phyloP scores from a whole-genome alignment of 305 asterid species.

The Fraxinus dipetala region DNA sequence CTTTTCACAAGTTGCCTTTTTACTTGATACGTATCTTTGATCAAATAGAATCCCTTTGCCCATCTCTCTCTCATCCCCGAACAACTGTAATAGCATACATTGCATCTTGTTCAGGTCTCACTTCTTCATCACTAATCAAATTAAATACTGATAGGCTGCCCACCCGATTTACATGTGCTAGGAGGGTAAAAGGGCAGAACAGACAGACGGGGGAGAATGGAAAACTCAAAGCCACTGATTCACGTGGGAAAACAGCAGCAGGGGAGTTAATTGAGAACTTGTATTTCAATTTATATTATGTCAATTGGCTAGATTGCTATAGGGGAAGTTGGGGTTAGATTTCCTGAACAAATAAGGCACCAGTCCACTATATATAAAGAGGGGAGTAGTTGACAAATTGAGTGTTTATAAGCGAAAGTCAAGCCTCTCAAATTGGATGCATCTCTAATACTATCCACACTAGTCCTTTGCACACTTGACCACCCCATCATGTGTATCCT shows the following conservation, averaged over 20 bases:
- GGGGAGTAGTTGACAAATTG: not conserved
- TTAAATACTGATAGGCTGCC: not conserved
- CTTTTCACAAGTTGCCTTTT: not conserved
- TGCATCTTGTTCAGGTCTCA: not conserved
- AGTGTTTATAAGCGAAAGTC: not conserved
- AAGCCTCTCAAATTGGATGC: not conserved
- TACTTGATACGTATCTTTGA: not conserved
- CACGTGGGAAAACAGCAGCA: not conserved
- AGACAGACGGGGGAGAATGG: not conserved
- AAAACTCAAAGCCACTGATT: not conserved
- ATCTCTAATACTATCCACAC: not conserved
- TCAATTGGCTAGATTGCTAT: not conserved
- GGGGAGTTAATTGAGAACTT: not conserved
- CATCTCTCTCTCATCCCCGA: not conserved
- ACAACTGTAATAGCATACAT: not conserved
- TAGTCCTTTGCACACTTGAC: not conserved
- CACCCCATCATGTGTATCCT: not conserved
- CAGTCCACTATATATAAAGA: not conserved
- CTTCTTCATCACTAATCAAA: not conserved
- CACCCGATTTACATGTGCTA: not conserved
- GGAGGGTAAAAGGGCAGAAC: not conserved
- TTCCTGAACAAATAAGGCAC: not conserved
- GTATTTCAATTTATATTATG: not conserved
- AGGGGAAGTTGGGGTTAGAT: not conserved
- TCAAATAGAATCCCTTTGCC: not conserved